These are phyloP conservation scores for Aristolochia contorta DNA, from an alignment of 164 flowering plant genomes.

Conservation along the genomic window DNA sequence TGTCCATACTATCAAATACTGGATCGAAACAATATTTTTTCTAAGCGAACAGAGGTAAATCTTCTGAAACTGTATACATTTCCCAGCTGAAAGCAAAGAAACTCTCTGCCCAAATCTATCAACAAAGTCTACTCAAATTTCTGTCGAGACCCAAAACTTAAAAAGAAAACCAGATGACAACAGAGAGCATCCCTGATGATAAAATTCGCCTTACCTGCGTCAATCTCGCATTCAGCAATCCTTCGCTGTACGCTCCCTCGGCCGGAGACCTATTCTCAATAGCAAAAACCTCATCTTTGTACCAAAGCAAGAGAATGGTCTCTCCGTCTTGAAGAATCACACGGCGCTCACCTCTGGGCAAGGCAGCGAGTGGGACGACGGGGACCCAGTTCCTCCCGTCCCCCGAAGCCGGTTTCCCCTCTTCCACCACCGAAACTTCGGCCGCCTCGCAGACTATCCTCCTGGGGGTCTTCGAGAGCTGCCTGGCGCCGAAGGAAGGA, in stretches of 20 bases:
- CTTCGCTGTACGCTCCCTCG: slow-evolving; percentile 88
- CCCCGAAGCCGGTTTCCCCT: slow-evolving; percentile 18
- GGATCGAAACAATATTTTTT: too few relatives aligned
- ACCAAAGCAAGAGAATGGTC: slow-evolving; percentile 79
- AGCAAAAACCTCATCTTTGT: slow-evolving; percentile 67
- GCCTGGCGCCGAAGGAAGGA: slow-evolving; percentile 8
- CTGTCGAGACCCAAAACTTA: too few relatives aligned
- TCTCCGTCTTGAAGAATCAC: slow-evolving; percentile 80
- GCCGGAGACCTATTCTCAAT: slow-evolving; percentile 93
- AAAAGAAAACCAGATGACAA: too few relatives aligned
- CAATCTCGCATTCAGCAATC: slow-evolving; percentile 83
- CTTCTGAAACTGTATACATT: too few relatives aligned
- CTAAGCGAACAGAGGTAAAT: too few relatives aligned
- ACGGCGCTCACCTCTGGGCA: slow-evolving; percentile 88
- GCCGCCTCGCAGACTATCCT: slow-evolving; percentile 49
- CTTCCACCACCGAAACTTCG: slow-evolving; percentile 47
- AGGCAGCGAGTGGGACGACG: slow-evolving; percentile 74
- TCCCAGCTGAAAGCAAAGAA: too few relatives aligned
- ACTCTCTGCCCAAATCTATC: too few relatives aligned
- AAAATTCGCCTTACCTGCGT: slow-evolving; percentile 37
- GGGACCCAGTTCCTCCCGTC: slow-evolving; percentile 68
- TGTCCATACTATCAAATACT: too few relatives aligned
- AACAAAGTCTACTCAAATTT: too few relatives aligned
- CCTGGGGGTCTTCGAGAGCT: neutral
- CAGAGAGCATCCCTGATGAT: neutral